Conservation (phyloP, 108 stramenopile species). For the Seminavis robusta region DNA sequence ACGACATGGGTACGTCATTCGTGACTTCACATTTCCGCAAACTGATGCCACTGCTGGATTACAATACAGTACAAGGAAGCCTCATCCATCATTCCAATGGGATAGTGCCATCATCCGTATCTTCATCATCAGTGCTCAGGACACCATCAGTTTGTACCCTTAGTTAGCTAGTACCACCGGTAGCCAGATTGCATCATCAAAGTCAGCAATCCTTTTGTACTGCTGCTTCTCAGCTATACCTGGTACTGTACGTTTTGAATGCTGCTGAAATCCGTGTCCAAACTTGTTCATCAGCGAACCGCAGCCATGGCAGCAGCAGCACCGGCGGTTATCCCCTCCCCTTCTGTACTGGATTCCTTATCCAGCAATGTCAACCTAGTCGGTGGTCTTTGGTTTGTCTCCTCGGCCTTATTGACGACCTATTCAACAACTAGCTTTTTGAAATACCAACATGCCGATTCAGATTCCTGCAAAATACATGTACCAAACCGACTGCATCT, state of each 20-base stretch:
- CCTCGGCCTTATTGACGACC: constrained; percentile 65
- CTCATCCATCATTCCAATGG: no score
- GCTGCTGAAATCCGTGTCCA: neutral
- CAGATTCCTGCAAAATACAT: constrained; percentile 1
- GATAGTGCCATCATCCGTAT: no score
- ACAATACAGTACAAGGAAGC: no score
- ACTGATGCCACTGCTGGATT: no score
- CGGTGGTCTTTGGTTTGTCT: constrained; percentile 61
- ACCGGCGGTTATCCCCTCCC: neutral
- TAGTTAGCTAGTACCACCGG: no score
- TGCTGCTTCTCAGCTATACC: neutral
- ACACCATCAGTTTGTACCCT: no score
- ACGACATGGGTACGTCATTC: no score
- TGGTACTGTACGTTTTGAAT: neutral
- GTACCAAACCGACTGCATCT: constrained; percentile 9
- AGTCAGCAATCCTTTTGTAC: no score
- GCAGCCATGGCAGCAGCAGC: neutral
- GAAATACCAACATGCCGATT: constrained; percentile 35
- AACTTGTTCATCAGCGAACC: neutral
- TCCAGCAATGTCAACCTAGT: constrained; percentile 15
- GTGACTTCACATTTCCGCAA: no score
- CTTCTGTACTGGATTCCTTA: neutral
- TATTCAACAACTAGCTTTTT: constrained; percentile 74
- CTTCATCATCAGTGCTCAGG: no score
- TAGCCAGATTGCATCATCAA: no score